Conservation (phyloP, 768 basidiomycete genomes). For the Neoboletus magnificus region DNA sequence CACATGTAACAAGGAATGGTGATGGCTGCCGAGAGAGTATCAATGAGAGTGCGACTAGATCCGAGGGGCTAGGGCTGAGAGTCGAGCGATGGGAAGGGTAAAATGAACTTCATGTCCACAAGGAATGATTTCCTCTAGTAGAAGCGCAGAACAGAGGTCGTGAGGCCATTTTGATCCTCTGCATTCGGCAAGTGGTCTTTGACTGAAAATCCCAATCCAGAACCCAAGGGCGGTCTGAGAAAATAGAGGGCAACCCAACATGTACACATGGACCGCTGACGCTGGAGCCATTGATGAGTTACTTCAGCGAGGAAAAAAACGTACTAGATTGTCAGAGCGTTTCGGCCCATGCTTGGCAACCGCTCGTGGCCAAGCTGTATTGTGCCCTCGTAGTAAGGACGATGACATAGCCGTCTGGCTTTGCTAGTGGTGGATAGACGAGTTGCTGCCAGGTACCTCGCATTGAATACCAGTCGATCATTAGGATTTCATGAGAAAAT, state of each 20-base stretch:
- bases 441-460: not conserved
- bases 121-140: not conserved
- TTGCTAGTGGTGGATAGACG: not conserved
- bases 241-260: no score
- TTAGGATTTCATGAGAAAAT: not conserved
- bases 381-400: not conserved
- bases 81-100: not conserved
- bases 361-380: not conserved
- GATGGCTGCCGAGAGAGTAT: not conserved
- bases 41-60: not conserved
- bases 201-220: not conserved
- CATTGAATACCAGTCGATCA: not conserved
- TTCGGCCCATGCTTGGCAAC: not conserved
- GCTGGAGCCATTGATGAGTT: no score
- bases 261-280: no score
- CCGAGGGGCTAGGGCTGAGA: not conserved
- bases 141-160: not conserved
- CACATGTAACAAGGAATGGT: no score
- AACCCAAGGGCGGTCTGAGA: no score
- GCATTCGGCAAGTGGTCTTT: not conserved
- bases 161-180: not conserved
- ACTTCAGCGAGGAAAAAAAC: not conserved
- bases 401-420: not conserved
- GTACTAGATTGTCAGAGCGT: not conserved
- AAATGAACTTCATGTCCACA: not conserved